These are phyloP conservation scores for Pestalotiopsis sp. DNA, from an alignment of 2,329 filamentous ascomycete species.

Conservation along the genomic window DNA sequence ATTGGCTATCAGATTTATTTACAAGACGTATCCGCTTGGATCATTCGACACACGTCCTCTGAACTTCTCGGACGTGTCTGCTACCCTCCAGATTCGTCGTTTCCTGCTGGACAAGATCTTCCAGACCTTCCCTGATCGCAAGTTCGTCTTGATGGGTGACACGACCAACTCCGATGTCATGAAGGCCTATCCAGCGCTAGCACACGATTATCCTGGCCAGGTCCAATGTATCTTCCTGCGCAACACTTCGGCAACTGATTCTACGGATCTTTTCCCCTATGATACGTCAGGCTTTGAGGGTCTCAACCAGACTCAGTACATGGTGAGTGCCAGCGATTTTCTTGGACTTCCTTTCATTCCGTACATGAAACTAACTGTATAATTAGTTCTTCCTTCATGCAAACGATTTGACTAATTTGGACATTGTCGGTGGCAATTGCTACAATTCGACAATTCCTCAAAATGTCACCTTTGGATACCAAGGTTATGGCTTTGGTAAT, in stretches of 20 bases:
- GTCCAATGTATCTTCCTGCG: constrained; percentile 79
- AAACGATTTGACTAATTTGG: constrained; percentile 68
- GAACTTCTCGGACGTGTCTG: constrained; percentile 77
- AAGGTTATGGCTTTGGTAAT: constrained; percentile 54
- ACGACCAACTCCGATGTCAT: constrained; percentile 79
- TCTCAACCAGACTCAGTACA: constrained; percentile 69
- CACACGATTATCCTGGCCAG: constrained; percentile 67
- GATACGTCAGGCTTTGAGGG: constrained; percentile 72
- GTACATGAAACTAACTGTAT: not conserved
- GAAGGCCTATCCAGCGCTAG: constrained; percentile 65
- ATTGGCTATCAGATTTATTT: constrained; percentile 59
- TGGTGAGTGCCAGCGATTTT: constrained; percentile 41
- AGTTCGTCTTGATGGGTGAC: constrained; percentile 77
- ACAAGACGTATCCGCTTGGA: constrained; percentile 75
- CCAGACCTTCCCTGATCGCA: constrained; percentile 73
- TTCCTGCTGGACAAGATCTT: constrained; percentile 74
- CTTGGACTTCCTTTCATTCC: not conserved
- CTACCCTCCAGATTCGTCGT: constrained; percentile 71
- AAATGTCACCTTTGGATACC: constrained; percentile 72
- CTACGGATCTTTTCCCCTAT: constrained; percentile 71
- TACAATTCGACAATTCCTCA: constrained; percentile 66
- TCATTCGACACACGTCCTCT: constrained; percentile 79
- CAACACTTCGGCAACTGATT: constrained; percentile 73
- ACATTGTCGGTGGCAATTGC: constrained; percentile 71
- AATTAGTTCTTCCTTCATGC: constrained; percentile 68